Evolutionary conservation across 495 filamentous ascomycete species (phyloP).

Genomic region (Penicillium samsonianum): DNA sequence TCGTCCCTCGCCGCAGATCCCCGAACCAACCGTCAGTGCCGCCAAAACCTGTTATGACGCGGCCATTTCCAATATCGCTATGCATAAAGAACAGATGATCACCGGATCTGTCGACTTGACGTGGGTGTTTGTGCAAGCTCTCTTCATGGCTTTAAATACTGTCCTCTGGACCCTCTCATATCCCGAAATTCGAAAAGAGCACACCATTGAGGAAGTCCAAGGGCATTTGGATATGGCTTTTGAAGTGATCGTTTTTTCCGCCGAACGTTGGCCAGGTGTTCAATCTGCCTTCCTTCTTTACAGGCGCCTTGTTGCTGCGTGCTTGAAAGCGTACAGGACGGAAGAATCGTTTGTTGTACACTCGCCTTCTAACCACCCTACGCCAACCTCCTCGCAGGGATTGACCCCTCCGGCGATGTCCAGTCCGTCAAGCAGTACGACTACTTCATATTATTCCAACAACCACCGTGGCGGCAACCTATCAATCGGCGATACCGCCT

Average conservation of each 20-base stretch:
- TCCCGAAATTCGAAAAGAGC: constrained; percentile 69
- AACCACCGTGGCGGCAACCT: constrained; percentile 28
- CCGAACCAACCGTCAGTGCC: constrained; percentile 72
- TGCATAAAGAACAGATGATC: constrained; percentile 74
- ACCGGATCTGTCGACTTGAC: constrained; percentile 77
- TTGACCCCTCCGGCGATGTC: constrained; percentile 54
- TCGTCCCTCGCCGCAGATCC: constrained; percentile 86
- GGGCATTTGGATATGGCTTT: constrained; percentile 67
- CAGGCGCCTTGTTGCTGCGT: constrained; percentile 73
- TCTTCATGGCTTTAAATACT: constrained; percentile 86
- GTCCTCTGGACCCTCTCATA: constrained; percentile 88
- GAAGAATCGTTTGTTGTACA: constrained; percentile 65
- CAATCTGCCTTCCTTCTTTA: constrained; percentile 81
- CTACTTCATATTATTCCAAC: constrained; percentile 40
- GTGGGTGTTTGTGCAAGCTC: constrained; percentile 83
- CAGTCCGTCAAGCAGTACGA: constrained; percentile 47
- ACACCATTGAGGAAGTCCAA: constrained; percentile 71
- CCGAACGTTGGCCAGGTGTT: constrained; percentile 86
- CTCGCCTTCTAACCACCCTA: constrained; percentile 57
- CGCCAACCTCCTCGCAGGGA: constrained; percentile 47
- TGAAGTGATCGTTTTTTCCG: constrained; percentile 70
- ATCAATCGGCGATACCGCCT: constrained; percentile 37
- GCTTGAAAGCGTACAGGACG: constrained; percentile 77
- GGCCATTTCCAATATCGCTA: constrained; percentile 72
- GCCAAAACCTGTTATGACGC: constrained; percentile 81